phyloP scores from a whole-genome alignment of 768 basidiomycete species.

The Pleurotus djamor region DNA sequence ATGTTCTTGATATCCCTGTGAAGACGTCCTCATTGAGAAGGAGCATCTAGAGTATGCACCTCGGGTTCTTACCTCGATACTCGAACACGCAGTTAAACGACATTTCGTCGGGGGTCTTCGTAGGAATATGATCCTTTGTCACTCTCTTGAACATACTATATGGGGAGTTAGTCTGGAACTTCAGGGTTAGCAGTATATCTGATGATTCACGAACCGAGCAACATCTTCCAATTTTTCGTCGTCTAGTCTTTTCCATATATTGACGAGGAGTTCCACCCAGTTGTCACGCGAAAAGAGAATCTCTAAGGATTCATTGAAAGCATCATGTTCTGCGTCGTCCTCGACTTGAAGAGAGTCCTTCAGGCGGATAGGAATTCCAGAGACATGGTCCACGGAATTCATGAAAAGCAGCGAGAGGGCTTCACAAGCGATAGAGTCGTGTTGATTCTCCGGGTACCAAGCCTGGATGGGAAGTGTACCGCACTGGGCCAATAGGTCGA shows the following conservation, averaged over 20 bases:
- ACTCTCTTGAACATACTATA: conserved; percentile 15
- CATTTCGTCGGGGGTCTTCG: conserved; percentile 7
- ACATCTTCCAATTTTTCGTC: conserved; percentile 18
- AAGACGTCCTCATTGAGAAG: background rate
- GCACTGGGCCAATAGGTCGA: conserved; percentile 21
- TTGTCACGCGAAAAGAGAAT: conserved; percentile 22
- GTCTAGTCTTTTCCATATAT: conserved; percentile 23
- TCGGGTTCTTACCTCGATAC: conserved; percentile 12
- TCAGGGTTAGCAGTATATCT: background rate
- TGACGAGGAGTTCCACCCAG: conserved; percentile 20
- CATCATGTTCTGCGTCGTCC: conserved; percentile 18
- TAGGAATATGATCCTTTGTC: conserved; percentile 13
- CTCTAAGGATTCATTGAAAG: conserved; percentile 15
- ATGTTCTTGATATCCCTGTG: conserved; percentile 20
- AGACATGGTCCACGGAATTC: conserved; percentile 15
- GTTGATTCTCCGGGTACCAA: conserved; percentile 23
- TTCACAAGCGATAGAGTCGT: conserved; percentile 20
- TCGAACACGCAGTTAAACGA: conserved; percentile 14
- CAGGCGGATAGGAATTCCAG: conserved; percentile 14
- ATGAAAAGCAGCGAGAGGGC: conserved; percentile 19
- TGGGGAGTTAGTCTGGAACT: background rate
- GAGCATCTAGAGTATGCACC: background rate
- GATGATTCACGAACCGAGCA: conserved; percentile 12
- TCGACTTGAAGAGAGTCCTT: conserved; percentile 9
- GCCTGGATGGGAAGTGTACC: conserved; percentile 19